These are phyloP conservation scores for sunflower (Helianthus annuus) DNA, from an alignment of 129 eudicot species.

Conservation along the genomic window HanXRQr2.0-SUNRISE NC_035446.2:169007731-169008230, in stretches of 20 bases:
- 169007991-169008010: neutral
- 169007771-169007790: neutral
- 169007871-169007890: neutral
- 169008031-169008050: no score
- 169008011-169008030: no score
- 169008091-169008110: neutral
- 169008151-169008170: no score
- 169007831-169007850: neutral
- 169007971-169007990: neutral
- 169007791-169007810: neutral
- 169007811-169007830: neutral
- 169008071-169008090: neutral
- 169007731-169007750: constrained; percentile 3
- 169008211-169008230: no score
- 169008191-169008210: no score
- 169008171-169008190: no score
- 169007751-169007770: neutral
- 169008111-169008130: no score
- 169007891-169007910: neutral
- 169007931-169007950: neutral
- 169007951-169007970: neutral
- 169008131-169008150: no score
- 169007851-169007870: neutral
- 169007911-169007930: neutral
- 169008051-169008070: neutral